Percentiles rank a stretch among this genome's conserved stretches.
phyloP scores from a whole-genome alignment of 2,329 filamentous ascomycete species.

The Macrophomina phaseolina region DNA sequence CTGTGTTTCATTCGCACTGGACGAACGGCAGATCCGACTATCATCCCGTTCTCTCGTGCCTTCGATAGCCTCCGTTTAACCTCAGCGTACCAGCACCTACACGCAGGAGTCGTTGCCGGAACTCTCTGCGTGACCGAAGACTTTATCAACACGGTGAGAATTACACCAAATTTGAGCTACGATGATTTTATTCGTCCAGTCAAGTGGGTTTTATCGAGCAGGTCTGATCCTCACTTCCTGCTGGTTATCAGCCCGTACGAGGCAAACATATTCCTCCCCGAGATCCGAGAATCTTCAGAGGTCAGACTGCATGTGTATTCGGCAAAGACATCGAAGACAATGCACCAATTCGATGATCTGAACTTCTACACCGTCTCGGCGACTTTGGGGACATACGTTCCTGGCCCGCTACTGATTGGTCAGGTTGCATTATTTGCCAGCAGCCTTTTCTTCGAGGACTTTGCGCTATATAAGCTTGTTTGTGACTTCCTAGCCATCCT shows the following conservation, averaged over 20 bases:
- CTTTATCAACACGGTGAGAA: slow-evolving; percentile 55
- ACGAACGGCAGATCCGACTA: too few species aligned
- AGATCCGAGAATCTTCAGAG: slow-evolving; percentile 42
- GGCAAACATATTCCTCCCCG: slow-evolving; percentile 57
- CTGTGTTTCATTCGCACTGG: neutral
- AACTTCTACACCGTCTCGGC: neutral
- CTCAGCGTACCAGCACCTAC: neutral
- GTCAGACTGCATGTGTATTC: slow-evolving; percentile 60
- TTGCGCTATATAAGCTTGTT: neutral
- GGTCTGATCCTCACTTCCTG: slow-evolving; percentile 38
- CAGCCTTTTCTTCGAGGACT: slow-evolving; percentile 8
- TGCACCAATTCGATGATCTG: neutral
- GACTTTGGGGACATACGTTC: neutral
- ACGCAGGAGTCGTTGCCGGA: slow-evolving; percentile 37
- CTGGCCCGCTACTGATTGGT: neutral
- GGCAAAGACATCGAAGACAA: neutral
- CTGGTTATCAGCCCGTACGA: slow-evolving; percentile 68
- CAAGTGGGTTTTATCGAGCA: slow-evolving; percentile 59
- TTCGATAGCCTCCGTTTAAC: neutral
- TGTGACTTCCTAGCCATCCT: slow-evolving; percentile 15
- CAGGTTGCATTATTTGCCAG: slow-evolving; percentile 14
- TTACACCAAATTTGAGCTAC: neutral
- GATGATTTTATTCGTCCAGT: slow-evolving; percentile 48
- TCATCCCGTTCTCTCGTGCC: neutral
- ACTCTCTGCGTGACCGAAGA: slow-evolving; percentile 58